Conservation (phyloP, 306 rosid genomes). For the Dalbergia cochinchinensis region DNA sequence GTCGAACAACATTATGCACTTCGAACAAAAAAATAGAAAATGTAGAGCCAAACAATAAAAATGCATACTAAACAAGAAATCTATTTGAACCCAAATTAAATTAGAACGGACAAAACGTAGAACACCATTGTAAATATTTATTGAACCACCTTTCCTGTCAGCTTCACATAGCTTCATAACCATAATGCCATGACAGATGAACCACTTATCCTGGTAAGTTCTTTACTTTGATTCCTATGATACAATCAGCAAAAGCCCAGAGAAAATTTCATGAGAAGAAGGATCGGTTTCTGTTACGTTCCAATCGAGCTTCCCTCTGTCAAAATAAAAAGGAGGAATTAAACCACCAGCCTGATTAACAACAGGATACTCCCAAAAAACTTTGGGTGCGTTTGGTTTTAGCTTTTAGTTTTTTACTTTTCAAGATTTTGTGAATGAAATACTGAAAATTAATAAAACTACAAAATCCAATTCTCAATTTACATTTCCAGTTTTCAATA, state of each 20-base stretch:
- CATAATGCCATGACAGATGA: conserved; percentile 29
- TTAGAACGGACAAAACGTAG: conserved; percentile 16
- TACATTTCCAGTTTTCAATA: too few species aligned
- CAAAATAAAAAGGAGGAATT: conserved; percentile 42
- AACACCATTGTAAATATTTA: conserved; percentile 33
- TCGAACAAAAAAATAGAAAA: too few species aligned
- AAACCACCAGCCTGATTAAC: conserved; percentile 17
- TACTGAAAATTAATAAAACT: too few species aligned
- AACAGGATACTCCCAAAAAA: neutral
- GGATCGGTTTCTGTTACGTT: conserved; percentile 80
- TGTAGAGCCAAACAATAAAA: too few species aligned
- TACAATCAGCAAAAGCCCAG: conserved; percentile 32
- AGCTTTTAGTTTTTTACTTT: too few species aligned
- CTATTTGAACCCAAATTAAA: conserved; percentile 34
- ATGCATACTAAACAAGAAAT: neutral
- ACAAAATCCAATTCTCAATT: too few species aligned
- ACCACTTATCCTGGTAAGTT: neutral
- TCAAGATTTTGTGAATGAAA: too few species aligned
- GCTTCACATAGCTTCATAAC: conserved; percentile 29
- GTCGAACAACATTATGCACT: too few species aligned
- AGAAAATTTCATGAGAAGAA: conserved; percentile 73
- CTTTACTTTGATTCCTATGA: conserved; percentile 20
- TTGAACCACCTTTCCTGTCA: conserved; percentile 16
- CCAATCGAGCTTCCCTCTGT: conserved; percentile 95
- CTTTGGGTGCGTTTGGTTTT: too few species aligned